Conservation (phyloP, 179 eudicot species). For the Beta macrorhiza region DNA sequence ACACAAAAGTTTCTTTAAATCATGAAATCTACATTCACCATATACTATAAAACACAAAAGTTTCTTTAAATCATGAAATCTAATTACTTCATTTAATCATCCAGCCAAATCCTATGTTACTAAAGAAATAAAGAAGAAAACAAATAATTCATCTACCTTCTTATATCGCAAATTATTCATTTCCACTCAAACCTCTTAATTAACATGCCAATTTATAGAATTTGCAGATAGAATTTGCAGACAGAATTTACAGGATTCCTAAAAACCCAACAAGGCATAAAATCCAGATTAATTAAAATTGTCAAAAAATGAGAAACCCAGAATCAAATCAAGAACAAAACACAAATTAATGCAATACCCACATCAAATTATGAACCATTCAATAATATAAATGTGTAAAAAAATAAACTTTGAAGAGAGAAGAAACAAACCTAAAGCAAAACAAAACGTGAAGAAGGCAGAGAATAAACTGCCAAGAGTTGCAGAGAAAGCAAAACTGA, state of each 20-base stretch:
- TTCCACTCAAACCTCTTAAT: too few species aligned
- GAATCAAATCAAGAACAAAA: conserved; percentile 5
- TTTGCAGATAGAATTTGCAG: not conserved
- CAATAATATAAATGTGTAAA: not conserved
- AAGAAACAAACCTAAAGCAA: conserved; percentile 71
- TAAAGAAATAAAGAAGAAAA: not conserved
- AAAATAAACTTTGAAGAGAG: not conserved
- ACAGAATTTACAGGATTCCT: not conserved
- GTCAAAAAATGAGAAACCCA: not conserved
- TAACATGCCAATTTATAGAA: not conserved
- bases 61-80: not conserved
- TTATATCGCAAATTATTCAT: not conserved
- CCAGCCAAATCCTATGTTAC: not conserved
- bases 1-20: not conserved
- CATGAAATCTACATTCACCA: not conserved
- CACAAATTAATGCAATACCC: conserved; percentile 23
- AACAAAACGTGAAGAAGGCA: conserved; percentile 90
- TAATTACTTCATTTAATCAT: not conserved
- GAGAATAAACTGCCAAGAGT: conserved; percentile 73
- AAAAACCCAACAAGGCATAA: too few species aligned
- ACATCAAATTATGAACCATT: conserved; percentile 20
- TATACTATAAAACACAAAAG: not conserved
- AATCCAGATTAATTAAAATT: conserved; percentile 11
- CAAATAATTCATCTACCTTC: not conserved
- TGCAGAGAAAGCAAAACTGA: conserved; percentile 62